These are phyloP conservation scores for Yarrowia deformans DNA, from an alignment of 805 yeast genomes.

Conservation along the genomic window DNA sequence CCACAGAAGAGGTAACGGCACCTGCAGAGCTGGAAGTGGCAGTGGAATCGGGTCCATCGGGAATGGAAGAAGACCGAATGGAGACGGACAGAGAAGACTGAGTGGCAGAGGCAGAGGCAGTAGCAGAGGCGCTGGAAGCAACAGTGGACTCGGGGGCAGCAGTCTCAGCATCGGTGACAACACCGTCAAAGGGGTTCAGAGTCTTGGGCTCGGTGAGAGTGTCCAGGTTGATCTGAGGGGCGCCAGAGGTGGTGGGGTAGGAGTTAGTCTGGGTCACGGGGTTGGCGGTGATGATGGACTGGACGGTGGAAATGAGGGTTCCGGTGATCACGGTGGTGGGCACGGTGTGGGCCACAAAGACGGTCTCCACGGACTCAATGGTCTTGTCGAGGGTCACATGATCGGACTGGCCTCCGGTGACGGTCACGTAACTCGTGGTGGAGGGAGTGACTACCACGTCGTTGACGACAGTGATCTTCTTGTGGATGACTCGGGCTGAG, in stretches of 20 bases:
- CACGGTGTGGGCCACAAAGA: conserved; percentile 48
- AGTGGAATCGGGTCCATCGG: conserved; percentile 22
- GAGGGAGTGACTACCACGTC: conserved; percentile 42
- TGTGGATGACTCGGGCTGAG: conserved; percentile 31
- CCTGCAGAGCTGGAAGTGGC: conserved; percentile 16
- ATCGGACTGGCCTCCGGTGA: conserved; percentile 41
- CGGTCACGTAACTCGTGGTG: conserved; percentile 41
- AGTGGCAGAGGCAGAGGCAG: conserved; percentile 39
- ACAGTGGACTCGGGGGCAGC: conserved; percentile 36
- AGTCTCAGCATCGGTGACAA: conserved; percentile 42
- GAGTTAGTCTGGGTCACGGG: conserved; percentile 50
- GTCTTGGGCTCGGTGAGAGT: conserved; percentile 41
- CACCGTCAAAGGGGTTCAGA: conserved; percentile 47
- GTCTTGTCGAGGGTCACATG: conserved; percentile 44
- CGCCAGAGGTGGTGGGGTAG: conserved; percentile 47
- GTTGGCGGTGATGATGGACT: conserved; percentile 47
- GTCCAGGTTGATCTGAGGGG: conserved; percentile 19
- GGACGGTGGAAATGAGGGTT: conserved; percentile 46
- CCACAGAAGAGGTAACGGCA: neutral
- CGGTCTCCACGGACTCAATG: conserved; percentile 46
- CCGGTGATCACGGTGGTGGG: conserved; percentile 50
- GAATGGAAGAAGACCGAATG: conserved; percentile 17
- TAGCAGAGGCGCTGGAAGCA: conserved; percentile 21
- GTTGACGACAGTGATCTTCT: conserved; percentile 30
- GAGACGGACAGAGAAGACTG: conserved; percentile 40